These are phyloP conservation scores for Trametes cubensis DNA, from an alignment of 768 basidiomycete genomes.

Conservation along the genomic window DNA sequence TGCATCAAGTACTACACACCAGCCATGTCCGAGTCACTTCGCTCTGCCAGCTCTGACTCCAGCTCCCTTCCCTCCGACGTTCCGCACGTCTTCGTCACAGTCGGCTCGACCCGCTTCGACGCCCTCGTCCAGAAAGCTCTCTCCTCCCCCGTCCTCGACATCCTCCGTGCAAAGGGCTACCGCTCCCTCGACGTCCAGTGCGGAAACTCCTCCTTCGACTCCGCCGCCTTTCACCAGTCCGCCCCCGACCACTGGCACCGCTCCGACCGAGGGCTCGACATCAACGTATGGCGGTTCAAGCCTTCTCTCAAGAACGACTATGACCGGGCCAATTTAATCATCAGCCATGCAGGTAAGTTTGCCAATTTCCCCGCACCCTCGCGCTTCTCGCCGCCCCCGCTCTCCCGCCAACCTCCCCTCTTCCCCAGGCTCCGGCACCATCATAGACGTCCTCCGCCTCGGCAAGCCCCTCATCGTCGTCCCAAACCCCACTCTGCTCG, in stretches of 20 bases:
- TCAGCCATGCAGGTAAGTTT: slow-evolving; percentile 88
- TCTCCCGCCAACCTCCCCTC: background rate
- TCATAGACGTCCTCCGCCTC: slow-evolving; percentile 81
- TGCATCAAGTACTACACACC: background rate
- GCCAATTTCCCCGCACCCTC: slow-evolving; percentile 11
- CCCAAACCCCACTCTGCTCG: slow-evolving; percentile 85
- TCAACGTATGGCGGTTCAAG: slow-evolving; percentile 77
- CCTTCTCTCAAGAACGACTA: slow-evolving; percentile 69
- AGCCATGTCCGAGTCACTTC: slow-evolving; percentile 20
- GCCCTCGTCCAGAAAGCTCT: slow-evolving; percentile 64
- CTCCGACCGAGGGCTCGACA: slow-evolving; percentile 35
- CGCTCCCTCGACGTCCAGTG: slow-evolving; percentile 70
- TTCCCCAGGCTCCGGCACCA: slow-evolving; percentile 84
- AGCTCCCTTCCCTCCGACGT: slow-evolving; percentile 33
- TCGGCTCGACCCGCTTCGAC: slow-evolving; percentile 90
- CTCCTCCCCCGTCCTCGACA: slow-evolving; percentile 57
- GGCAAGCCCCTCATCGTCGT: slow-evolving; percentile 82
- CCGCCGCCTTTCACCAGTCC: slow-evolving; percentile 32
- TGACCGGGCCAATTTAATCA: slow-evolving; percentile 70
- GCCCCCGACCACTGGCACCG: slow-evolving; percentile 27
- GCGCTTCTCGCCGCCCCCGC: background rate
- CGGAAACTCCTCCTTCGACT: slow-evolving; percentile 64
- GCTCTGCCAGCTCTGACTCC: background rate
- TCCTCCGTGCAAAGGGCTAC: slow-evolving; percentile 59
- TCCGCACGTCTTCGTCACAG: slow-evolving; percentile 71